phyloP scores from a whole-genome alignment of 495 filamentous ascomycete genomes.

The Lichina pygmaea region DNA sequence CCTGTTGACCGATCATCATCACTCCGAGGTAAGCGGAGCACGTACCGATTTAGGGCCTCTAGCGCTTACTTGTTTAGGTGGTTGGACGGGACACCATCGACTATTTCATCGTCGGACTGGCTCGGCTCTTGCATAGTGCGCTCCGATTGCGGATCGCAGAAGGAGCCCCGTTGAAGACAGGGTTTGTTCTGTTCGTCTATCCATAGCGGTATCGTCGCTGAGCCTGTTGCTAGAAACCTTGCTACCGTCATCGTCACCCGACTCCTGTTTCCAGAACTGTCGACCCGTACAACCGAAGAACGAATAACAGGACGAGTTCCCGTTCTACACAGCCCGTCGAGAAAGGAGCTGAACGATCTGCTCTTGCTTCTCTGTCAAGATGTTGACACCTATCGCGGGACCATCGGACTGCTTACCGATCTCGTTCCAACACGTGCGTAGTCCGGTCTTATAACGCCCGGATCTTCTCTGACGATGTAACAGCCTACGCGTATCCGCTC shows the following conservation, averaged over 20 bases:
- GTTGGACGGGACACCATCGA: conserved; percentile 24
- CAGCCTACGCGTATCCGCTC: conserved; percentile 27
- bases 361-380: conserved; percentile 30
- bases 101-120: conserved; percentile 19
- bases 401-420: conserved; percentile 25
- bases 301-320: conserved; percentile 14
- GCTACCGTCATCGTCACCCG: conserved; percentile 32
- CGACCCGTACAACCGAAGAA: conserved; percentile 7
- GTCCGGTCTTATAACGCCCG: conserved; percentile 5
- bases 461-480: conserved; percentile 4
- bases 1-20: conserved; percentile 26
- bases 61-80: conserved; percentile 10
- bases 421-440: conserved; percentile 22
- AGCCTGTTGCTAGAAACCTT: conserved; percentile 16
- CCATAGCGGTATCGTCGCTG: background rate
- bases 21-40: conserved; percentile 16
- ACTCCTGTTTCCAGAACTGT: conserved; percentile 41
- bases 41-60: too few relatives aligned
- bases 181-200: conserved; percentile 7
- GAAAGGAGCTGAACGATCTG: conserved; percentile 36
- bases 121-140: conserved; percentile 20
- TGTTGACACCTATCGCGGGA: conserved; percentile 19
- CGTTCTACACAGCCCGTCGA: conserved; percentile 25
- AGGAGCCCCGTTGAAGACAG: conserved; percentile 18
- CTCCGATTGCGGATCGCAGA: conserved; percentile 19